phyloP scores from a whole-genome alignment of 2,329 filamentous ascomycete genomes.

The Alternaria consortialis region DNA sequence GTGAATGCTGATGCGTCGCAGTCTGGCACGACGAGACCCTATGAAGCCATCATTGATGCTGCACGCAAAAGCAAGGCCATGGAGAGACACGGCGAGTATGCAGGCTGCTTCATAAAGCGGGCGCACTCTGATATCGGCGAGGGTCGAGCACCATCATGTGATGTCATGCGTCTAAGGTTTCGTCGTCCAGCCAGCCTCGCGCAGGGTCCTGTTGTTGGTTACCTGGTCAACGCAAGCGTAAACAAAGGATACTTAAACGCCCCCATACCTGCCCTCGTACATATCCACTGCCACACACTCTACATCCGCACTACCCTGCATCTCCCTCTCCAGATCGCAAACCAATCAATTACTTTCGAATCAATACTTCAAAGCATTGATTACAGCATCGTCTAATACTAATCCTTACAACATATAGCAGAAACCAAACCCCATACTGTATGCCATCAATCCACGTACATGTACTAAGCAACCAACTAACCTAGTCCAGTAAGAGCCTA shows the following conservation, averaged over 20 bases:
- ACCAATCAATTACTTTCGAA: constrained; percentile 40
- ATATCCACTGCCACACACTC: constrained; percentile 30
- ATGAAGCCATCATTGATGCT: not conserved
- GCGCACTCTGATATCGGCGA: constrained; percentile 15
- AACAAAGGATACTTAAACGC: constrained; percentile 50
- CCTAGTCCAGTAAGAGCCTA: constrained; percentile 28
- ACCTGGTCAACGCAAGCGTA: constrained; percentile 44
- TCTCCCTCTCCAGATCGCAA: constrained; percentile 26
- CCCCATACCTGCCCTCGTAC: constrained; percentile 30
- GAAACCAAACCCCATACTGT: constrained; percentile 40
- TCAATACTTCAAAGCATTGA: constrained; percentile 52
- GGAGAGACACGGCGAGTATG: constrained; percentile 1
- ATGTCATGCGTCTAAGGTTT: constrained; percentile 36
- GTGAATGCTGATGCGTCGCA: not conserved
- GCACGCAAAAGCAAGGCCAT: constrained; percentile 11
- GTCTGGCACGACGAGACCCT: not conserved
- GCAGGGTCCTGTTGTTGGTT: constrained; percentile 31
- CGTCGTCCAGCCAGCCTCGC: constrained; percentile 19
- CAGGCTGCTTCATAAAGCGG: not conserved
- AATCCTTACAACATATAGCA: constrained; percentile 47
- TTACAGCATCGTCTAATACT: constrained; percentile 52
- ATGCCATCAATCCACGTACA: constrained; percentile 20
- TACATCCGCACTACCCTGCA: constrained; percentile 23
- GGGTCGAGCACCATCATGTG: constrained; percentile 30
- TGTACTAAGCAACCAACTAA: constrained; percentile 29